Evolutionary conservation across 2,329 filamentous ascomycete genomes (phyloP), one percentile per base, ranked within the genome.

Genomic region (Fusarium xyrophilum): DNA sequence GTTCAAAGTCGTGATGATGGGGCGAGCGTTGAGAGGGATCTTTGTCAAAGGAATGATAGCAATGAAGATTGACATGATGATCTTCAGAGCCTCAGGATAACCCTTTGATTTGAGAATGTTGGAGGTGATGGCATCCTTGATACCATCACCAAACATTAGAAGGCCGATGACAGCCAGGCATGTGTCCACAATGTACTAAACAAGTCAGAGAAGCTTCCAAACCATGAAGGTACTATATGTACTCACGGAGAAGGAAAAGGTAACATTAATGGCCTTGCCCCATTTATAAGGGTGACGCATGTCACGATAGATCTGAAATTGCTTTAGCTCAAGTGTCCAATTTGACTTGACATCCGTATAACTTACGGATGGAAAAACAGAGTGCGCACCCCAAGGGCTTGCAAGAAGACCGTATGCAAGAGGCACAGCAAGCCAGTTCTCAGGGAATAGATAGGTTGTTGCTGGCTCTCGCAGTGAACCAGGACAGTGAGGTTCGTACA

Each of bases 11-110:
- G 90, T 90, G 68, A 97, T 87, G 71, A 98, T 94, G 14, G 95
- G 96, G 4, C 94, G 90, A 12, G 92, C 91, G 76, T 94, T 96
- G 36, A 97, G 83, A 1, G 94, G 93, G n/a, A 97, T 89, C 80
- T 99, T 99, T 36, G 95, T 97, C 53, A 99, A 82, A 1, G 95
- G 96, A 68, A 98, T 97, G 76, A 97, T 93, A 75, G 91, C 91
- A 71, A 98, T 92, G 78, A 94, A 95, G 65, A 92, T 83, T 68
- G 93, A 93, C 78, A 97, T 91, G 70, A 95, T 83, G 47, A 95
- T 80, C n/a, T 89, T 93, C 40, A 97, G 79, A 2, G 82, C 84
- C 15, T 86, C 81, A 2, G 95, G 93, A 76, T 97, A 97, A 56
- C 90, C 90, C 9, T 85, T 79, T 2, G 88, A 91, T 54, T 86